Percentiles rank a stretch among this genome's conserved stretches.
phyloP scores from a whole-genome alignment of 306 rosid species.

The Pyrus betulifolia region DNA sequence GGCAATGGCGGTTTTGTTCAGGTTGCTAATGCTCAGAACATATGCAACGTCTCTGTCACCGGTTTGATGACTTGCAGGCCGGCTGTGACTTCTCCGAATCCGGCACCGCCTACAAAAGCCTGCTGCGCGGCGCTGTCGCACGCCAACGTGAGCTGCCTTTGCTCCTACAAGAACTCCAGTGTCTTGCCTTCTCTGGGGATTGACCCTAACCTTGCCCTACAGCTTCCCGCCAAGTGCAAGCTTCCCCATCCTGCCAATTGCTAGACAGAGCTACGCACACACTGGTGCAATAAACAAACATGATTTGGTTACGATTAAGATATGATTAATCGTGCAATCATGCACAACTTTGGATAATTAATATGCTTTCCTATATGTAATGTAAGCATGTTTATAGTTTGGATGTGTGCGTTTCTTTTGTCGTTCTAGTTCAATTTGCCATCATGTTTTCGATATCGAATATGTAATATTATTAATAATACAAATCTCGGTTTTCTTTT shows the following conservation, averaged over 20 bases:
- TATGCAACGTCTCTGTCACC: conserved; percentile 38
- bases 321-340: not conserved
- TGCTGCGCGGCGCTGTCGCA: conserved; percentile 39
- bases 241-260: conserved; percentile 42
- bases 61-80: conserved; percentile 40
- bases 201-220: conserved; percentile 46
- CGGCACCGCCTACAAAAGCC: conserved; percentile 12
- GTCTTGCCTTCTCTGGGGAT: conserved; percentile 53
- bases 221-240: conserved; percentile 48
- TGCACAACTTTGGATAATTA: not conserved
- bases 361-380: not conserved
- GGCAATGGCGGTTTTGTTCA: conserved; percentile 1
- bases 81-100: conserved; percentile 46
- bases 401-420: not conserved
- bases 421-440: not conserved
- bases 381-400: not conserved
- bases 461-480: not conserved
- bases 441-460: not conserved
- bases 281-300: not conserved
- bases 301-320: not conserved
- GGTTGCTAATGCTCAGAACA: conserved; percentile 19
- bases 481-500: no score
- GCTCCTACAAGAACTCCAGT: conserved; percentile 41
- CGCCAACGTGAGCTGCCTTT: conserved; percentile 45
- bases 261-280: not conserved